Evolutionary conservation across 23 red algal genomes (phyloP), one percentile per base, ranked within the genome.

Genomic region (Gracilaria gracilis): DNA sequence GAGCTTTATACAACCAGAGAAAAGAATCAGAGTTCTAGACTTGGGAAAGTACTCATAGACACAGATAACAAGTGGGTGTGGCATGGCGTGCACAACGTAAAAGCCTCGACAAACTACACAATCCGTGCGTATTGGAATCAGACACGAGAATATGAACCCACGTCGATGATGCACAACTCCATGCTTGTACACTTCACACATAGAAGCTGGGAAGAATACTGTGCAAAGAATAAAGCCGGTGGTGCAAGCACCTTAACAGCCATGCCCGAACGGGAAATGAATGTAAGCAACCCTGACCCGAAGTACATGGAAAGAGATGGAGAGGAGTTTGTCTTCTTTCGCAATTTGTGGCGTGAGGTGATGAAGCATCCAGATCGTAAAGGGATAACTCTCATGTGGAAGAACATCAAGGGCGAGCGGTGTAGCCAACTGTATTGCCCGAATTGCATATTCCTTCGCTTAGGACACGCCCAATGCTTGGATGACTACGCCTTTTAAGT

Each of bases 121-220:
- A 6, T 36, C 33, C 67, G 66, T 14, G 77, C 40, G 25, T 72
- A 88, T 37, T 88, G 85, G 85, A 88, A 83, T 67, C 59, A 28
- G 24, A 81, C 59, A n/a, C 29, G 24, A 15, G 74, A 81, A 36
- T 66, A 61, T 64, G 57, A 91, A 48, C 78, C 75, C 36, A 73
- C 61, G 23, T 79, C 79, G 31, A 35, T 73, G 24, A 51, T 32
- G 78, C 61, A 93, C 38, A 70, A 65, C 57, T 62, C 61, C n/a
- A 74, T 83, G 40, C 55, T 91, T 16, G 80, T 93, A 77, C 89
- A 93, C 64, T 93, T 84, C 62, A 93, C 61, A 24, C 39, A 70
- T 29, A 83, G 81, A 49, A 84, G 79, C 42, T 93, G 89, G 89
- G 76, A 83, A 36, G 89, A 93, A 21, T 84, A 70, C 27, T 48